Conservation (phyloP, 257 asterid species). For the Galeopsis tetrahit region DNA sequence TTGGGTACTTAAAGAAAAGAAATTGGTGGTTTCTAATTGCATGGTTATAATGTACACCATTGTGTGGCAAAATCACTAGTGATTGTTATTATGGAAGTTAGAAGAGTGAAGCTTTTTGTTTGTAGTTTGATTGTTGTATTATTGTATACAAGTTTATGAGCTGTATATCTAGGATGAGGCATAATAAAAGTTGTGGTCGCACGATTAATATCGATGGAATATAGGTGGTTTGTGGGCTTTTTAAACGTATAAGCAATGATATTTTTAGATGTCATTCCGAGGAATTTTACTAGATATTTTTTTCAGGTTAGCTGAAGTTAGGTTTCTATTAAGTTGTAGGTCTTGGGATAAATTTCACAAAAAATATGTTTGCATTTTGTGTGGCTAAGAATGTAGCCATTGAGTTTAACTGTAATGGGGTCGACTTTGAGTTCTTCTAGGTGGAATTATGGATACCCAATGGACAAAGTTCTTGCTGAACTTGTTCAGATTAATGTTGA, state of each 20-base stretch:
- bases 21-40: neutral
- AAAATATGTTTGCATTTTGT: neutral
- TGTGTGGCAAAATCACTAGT: slow-evolving; percentile 9
- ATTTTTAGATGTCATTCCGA: neutral
- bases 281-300: slow-evolving; percentile 5
- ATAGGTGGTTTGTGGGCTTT: neutral
- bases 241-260: neutral
- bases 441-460: neutral
- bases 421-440: slow-evolving; percentile 13
- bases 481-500: slow-evolving; percentile 7
- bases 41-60: neutral
- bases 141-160: neutral
- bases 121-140: neutral
- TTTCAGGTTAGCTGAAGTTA: neutral
- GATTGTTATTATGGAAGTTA: neutral
- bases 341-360: neutral
- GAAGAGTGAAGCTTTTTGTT: neutral
- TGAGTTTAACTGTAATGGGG: neutral
- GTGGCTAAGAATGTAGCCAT: neutral
- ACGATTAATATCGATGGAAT: slow-evolving; percentile 8
- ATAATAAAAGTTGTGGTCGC: neutral
- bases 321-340: neutral
- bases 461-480: slow-evolving; percentile 7
- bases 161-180: neutral
- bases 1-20: neutral